These are phyloP conservation scores for Pseudozyma thailandica DNA, from an alignment of 1,284 basidiomycete species.

Conservation along the genomic window DNA sequence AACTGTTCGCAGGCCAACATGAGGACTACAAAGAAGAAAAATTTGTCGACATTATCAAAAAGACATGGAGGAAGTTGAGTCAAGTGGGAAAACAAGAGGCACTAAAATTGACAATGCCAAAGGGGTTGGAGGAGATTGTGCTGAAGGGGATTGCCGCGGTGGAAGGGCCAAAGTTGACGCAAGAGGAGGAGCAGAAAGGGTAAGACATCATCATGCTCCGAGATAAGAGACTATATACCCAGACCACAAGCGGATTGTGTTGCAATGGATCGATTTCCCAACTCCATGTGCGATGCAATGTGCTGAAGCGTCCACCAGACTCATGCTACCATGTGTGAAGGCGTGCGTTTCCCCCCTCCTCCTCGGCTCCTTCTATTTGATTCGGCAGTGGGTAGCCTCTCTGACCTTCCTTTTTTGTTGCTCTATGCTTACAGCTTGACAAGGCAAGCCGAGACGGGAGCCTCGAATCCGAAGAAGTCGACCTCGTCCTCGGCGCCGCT, in stretches of 20 bases:
- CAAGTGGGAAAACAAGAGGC: conserved; percentile 53
- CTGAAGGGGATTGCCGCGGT: conserved; percentile 48
- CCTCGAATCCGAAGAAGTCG: conserved; percentile 16
- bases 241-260: conserved; percentile 2
- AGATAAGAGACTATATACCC: too few relatives aligned
- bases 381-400: not conserved
- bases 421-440: not conserved
- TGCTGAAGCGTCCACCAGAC: not conserved
- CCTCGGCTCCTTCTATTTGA: not conserved
- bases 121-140: conserved; percentile 39
- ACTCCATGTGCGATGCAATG: conserved; percentile 38
- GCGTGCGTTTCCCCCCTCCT: not conserved
- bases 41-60: conserved; percentile 62
- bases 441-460: not conserved
- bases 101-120: conserved; percentile 63
- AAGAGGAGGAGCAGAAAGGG: conserved; percentile 16
- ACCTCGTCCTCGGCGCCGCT: conserved; percentile 29
- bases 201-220: conserved; percentile 22
- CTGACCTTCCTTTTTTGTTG: not conserved
- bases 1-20: conserved; percentile 54
- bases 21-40: conserved; percentile 56
- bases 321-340: not conserved
- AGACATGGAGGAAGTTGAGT: conserved; percentile 65
- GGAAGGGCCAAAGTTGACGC: conserved; percentile 9
- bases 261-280: conserved; percentile 22